Conservation (phyloP, 495 filamentous ascomycete species). For the Neurospora sp. region DNA sequence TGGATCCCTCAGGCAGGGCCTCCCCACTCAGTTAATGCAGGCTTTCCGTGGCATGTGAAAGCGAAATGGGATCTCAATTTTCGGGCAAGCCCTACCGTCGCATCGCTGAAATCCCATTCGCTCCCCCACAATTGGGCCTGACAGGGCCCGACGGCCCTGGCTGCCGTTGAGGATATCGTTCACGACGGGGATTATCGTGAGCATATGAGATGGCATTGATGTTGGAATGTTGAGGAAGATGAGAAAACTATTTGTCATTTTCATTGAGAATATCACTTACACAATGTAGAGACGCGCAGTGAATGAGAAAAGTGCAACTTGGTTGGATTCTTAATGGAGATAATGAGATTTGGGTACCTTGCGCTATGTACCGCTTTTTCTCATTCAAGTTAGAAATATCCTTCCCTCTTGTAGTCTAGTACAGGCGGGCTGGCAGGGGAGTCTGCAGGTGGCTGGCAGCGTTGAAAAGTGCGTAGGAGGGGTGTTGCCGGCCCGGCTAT, state of each 20-base stretch:
- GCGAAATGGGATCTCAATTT: neutral
- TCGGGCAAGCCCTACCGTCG: neutral
- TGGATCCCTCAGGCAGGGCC: neutral
- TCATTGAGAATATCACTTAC: neutral
- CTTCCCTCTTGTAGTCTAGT: no score
- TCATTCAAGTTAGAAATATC: no score
- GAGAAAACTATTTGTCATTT: neutral
- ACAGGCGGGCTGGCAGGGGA: no score
- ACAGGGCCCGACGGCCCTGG: neutral
- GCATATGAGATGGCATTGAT: neutral
- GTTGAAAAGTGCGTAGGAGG: no score
- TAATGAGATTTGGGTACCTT: neutral
- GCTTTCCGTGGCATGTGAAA: neutral
- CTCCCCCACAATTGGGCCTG: neutral
- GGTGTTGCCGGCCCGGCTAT: no score
- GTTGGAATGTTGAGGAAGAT: neutral
- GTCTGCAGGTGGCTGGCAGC: no score
- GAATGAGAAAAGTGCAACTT: neutral
- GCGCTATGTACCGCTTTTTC: neutral
- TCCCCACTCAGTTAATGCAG: neutral
- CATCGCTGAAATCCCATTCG: neutral
- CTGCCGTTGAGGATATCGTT: neutral
- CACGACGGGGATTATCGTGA: neutral
- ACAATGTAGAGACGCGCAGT: neutral
- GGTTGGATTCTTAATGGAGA: neutral